Percentiles rank a stretch among this genome's conserved stretches.
phyloP scores from a whole-genome alignment of 2,329 filamentous ascomycete species.

The Monilinia aucupariae region DNA sequence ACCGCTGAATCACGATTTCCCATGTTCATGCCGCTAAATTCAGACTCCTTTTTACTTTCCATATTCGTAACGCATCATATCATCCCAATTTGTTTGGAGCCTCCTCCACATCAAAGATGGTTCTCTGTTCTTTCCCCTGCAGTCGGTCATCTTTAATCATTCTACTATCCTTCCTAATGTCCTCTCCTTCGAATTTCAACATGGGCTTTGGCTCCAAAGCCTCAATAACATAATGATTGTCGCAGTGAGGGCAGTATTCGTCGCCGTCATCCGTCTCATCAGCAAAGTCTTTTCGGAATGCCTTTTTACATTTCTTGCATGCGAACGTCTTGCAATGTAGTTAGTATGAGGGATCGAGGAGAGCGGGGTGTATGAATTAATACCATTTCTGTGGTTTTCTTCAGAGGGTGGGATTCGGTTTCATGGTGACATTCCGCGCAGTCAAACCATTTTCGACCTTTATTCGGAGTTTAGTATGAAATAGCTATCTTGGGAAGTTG shows the following conservation, averaged over 20 bases:
- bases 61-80: constrained; percentile 25
- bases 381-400: constrained; percentile 77
- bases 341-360: constrained; percentile 11
- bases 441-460: constrained; percentile 97
- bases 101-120: constrained; percentile 71
- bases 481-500: not conserved
- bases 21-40: constrained; percentile 32
- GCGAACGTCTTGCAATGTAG: constrained; percentile 57
- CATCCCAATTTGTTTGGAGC: constrained; percentile 72
- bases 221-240: constrained; percentile 96
- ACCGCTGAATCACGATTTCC: not conserved
- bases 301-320: constrained; percentile 99
- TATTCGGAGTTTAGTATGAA: constrained; percentile 3
- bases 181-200: constrained; percentile 84
- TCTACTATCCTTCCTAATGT: constrained; percentile 75
- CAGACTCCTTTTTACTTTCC: constrained; percentile 16
- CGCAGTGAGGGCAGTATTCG: constrained; percentile 98
- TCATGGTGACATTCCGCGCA: constrained; percentile 92
- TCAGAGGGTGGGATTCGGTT: constrained; percentile 67
- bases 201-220: constrained; percentile 77
- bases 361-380: constrained; percentile 12
- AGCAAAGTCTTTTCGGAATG: constrained; percentile 82
- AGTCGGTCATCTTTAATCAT: constrained; percentile 92
- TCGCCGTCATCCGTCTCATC: constrained; percentile 92
- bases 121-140: constrained; percentile 49